phyloP scores from a whole-genome alignment of 2,329 filamentous ascomycete species.

The Tolypocladium album region DNA sequence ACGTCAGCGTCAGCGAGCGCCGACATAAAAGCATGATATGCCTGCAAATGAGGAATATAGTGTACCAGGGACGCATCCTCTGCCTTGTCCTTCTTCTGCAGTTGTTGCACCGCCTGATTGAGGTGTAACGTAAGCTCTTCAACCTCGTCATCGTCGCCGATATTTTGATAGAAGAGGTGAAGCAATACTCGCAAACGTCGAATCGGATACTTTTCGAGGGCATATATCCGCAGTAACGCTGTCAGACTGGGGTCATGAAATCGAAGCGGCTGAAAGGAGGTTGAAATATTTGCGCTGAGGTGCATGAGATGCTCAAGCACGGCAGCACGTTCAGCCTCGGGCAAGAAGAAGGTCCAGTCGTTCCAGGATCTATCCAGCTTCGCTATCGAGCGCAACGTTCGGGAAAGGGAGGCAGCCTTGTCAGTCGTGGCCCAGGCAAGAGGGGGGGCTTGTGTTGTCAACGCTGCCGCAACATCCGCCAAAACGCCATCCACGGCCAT shows the following conservation, averaged over 20 bases:
- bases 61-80: slow-evolving; percentile 33
- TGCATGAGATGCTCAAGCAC: slow-evolving; percentile 51
- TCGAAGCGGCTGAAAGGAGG: slow-evolving; percentile 22
- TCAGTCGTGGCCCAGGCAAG: slow-evolving; percentile 42
- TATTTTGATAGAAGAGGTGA: slow-evolving; percentile 33
- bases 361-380: slow-evolving; percentile 46
- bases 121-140: slow-evolving; percentile 27
- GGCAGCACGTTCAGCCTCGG: slow-evolving; percentile 41
- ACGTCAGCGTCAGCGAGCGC: slow-evolving; percentile 28
- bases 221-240: slow-evolving; percentile 37
- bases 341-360: slow-evolving; percentile 44
- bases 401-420: slow-evolving; percentile 41
- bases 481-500: slow-evolving; percentile 50
- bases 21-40: slow-evolving; percentile 31
- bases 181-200: slow-evolving; percentile 41
- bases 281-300: slow-evolving; percentile 28
- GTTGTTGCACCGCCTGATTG: slow-evolving; percentile 23
- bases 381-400: slow-evolving; percentile 48
- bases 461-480: slow-evolving; percentile 35
- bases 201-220: slow-evolving; percentile 38
- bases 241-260: slow-evolving; percentile 35
- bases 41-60: slow-evolving; percentile 38
- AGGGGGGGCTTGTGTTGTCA: slow-evolving; percentile 38
- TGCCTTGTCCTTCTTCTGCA: slow-evolving; percentile 24
- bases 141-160: slow-evolving; percentile 32